Conservation (phyloP, 225 moss, liverwort and hornwort species). For the Climacium dendroides region DNA sequence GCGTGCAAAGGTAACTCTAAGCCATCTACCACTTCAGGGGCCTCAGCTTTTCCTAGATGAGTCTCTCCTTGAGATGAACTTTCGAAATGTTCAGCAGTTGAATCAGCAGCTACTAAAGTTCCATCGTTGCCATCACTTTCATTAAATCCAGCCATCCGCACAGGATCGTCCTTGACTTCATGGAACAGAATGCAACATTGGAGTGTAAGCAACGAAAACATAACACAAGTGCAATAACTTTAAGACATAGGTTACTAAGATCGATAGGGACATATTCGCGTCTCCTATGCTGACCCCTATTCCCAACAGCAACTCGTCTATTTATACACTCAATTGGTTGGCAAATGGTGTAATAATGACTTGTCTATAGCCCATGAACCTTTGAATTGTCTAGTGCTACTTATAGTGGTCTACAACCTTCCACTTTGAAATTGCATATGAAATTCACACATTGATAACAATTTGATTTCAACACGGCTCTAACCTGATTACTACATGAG, state of each 20-base stretch:
- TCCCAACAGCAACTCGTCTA: not conserved
- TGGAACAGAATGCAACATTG: not conserved
- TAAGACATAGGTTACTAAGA: not conserved
- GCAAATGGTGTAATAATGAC: not conserved
- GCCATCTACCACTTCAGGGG: not conserved
- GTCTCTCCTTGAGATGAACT: not conserved
- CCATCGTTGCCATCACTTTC: not conserved
- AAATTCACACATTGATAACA: not conserved
- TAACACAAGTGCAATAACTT: not conserved
- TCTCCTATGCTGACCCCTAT: not conserved
- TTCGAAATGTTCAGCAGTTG: not conserved
- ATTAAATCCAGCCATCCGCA: constrained; percentile 1
- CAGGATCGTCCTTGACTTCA: not conserved
- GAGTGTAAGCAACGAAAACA: not conserved
- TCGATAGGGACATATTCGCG: not conserved
- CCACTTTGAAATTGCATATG: not conserved
- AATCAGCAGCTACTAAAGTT: not conserved
- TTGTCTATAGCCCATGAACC: not conserved
- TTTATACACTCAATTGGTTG: not conserved
- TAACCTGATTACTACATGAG: not conserved
- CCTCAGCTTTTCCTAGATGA: not conserved
- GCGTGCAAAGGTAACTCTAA: not conserved
- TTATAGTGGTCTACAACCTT: not conserved
- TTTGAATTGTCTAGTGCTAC: not conserved
- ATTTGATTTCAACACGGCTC: not conserved